These are phyloP conservation scores for Daphne laureola DNA, from an alignment of 441 rosid genomes.

Conservation along the genomic window DNA sequence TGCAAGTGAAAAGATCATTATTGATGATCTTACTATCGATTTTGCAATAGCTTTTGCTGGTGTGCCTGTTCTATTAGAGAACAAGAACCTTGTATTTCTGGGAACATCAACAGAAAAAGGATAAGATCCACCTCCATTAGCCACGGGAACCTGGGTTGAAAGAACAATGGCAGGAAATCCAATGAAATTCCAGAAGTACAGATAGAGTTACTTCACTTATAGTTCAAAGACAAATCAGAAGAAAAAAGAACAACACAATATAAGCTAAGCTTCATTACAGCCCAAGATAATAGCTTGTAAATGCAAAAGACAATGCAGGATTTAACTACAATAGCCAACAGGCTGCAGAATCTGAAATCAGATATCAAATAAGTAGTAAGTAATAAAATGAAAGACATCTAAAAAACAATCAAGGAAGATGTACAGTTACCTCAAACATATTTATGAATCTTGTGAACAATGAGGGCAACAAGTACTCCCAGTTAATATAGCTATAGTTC, in stretches of 20 bases:
- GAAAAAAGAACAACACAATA: constrained; percentile 10
- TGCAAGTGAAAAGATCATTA: constrained; percentile 8
- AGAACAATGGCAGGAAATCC: constrained; percentile 14
- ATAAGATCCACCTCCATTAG: constrained; percentile 94
- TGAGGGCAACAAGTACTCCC: constrained; percentile 75
- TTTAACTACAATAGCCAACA: no score
- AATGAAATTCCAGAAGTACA: constrained; percentile 10
- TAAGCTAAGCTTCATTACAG: constrained; percentile 8
- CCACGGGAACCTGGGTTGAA: constrained; percentile 84
- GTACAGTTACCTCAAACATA: constrained; percentile 91
- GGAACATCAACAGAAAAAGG: constrained; percentile 97
- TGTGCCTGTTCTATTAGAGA: constrained; percentile 70
- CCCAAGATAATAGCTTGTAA: background rate
- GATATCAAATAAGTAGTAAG: no score
- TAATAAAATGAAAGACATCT: no score
- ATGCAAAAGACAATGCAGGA: no score
- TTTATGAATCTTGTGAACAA: constrained; percentile 82
- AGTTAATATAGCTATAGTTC: constrained; percentile 67
- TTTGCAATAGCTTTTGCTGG: constrained; percentile 94
- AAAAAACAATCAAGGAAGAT: background rate
- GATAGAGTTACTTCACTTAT: constrained; percentile 3
- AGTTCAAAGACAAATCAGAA: background rate
- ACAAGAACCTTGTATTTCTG: constrained; percentile 87
- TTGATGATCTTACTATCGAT: constrained; percentile 66
- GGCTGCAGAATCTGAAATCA: no score